Percentiles rank a stretch among this genome's conserved stretches.
Conservation (phyloP, 2,329 filamentous ascomycete genomes). For the Pseudocercospora eumusae region DNA sequence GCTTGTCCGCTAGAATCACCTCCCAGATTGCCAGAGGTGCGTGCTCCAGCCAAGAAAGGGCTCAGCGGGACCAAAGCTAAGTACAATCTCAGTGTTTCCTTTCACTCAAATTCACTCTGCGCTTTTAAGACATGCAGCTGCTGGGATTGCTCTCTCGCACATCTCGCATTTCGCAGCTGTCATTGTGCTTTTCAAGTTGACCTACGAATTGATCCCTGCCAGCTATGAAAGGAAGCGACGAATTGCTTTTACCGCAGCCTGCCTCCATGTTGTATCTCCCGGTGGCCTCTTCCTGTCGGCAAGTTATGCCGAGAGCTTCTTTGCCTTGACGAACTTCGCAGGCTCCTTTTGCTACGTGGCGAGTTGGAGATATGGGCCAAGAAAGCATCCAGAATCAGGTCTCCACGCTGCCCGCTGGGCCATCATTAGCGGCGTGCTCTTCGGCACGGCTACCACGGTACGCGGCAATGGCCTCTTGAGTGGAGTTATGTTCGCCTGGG, state of each 20-base stretch:
- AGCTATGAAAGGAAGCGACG: slow-evolving; percentile 36
- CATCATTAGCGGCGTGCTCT: slow-evolving; percentile 44
- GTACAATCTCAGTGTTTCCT: slow-evolving; percentile 31
- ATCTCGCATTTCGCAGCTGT: slow-evolving; percentile 75
- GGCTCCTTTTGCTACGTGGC: slow-evolving; percentile 71
- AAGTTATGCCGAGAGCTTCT: slow-evolving; percentile 79
- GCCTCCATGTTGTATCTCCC: slow-evolving; percentile 80
- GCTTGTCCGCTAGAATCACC: slow-evolving; percentile 53
- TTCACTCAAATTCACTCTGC: slow-evolving; percentile 20
- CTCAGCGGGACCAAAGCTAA: slow-evolving; percentile 32
- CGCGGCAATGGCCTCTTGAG: slow-evolving; percentile 86
- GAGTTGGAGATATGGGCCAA: slow-evolving; percentile 24
- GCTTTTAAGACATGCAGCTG: slow-evolving; percentile 45
- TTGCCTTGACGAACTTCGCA: slow-evolving; percentile 72
- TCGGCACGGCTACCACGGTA: slow-evolving; percentile 71
- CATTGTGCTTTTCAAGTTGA: slow-evolving; percentile 68
- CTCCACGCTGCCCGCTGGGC: slow-evolving; percentile 35
- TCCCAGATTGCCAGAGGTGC: slow-evolving; percentile 46
- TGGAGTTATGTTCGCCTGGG: slow-evolving; percentile 72
- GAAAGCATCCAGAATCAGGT: slow-evolving; percentile 26
- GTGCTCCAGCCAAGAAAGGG: slow-evolving; percentile 32
- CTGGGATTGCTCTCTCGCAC: slow-evolving; percentile 70
- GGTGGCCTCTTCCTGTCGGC: slow-evolving; percentile 87
- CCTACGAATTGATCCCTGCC: slow-evolving; percentile 56
- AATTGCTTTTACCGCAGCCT: slow-evolving; percentile 68